These are phyloP conservation scores for Euphorbia schlechtendalii DNA, from an alignment of 441 rosid species.

Conservation along the genomic window DNA sequence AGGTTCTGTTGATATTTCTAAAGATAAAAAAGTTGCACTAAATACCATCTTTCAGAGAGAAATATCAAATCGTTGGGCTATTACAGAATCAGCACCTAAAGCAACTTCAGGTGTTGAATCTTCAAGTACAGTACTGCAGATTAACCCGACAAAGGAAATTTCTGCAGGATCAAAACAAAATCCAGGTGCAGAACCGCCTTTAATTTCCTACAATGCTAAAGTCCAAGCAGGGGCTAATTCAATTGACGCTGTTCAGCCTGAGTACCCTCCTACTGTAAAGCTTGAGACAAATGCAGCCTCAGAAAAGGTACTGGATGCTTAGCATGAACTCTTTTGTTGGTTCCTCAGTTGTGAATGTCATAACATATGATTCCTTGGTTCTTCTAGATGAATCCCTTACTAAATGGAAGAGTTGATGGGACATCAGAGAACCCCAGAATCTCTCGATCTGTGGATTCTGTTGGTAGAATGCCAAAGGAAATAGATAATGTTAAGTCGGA, in stretches of 20 bases:
- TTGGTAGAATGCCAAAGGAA: conserved; percentile 8
- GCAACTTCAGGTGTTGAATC: conserved; percentile 25
- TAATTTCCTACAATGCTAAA: conserved; percentile 10
- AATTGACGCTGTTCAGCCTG: conserved; percentile 14
- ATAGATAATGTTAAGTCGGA: conserved; percentile 11
- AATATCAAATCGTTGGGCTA: conserved; percentile 13
- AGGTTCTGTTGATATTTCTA: neutral
- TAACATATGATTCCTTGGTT: conserved; percentile 19
- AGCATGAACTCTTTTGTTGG: too few relatives aligned
- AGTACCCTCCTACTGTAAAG: conserved; percentile 14
- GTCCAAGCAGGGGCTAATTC: conserved; percentile 20
- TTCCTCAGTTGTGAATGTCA: neutral
- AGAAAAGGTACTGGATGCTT: conserved; percentile 32
- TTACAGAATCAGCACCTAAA: conserved; percentile 19
- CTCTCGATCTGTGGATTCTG: conserved; percentile 17
- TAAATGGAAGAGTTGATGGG: conserved; percentile 16
- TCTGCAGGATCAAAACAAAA: conserved; percentile 9
- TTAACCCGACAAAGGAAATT: conserved; percentile 16
- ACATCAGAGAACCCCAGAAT: conserved; percentile 4
- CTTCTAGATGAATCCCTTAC: conserved; percentile 27
- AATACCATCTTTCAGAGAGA: conserved; percentile 24
- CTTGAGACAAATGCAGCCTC: conserved; percentile 15
- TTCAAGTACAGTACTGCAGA: conserved; percentile 14
- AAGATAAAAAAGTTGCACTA: conserved; percentile 25
- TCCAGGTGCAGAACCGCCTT: conserved; percentile 13